Evolutionary conservation across 495 filamentous ascomycete genomes (phyloP).

Genomic region (Cetradonia linearis): DNA sequence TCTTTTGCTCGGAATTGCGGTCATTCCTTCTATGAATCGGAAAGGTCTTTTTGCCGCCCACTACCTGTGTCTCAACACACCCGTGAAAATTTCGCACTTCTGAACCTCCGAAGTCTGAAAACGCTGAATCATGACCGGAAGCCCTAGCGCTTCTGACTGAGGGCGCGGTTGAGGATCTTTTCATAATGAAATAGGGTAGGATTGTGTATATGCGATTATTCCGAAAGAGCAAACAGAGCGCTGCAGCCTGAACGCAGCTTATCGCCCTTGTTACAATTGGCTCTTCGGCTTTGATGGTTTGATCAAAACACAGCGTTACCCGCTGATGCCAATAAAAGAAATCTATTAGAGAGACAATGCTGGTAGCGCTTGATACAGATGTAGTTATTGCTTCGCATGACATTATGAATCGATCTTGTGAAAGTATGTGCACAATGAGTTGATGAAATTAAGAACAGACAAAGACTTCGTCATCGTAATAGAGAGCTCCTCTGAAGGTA

Average conservation of each 20-base stretch:
- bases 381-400: not conserved
- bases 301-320: not conserved
- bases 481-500: not conserved
- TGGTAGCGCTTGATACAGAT: not conserved
- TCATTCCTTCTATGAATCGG: not conserved
- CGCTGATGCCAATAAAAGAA: not conserved
- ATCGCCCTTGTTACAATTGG: not conserved
- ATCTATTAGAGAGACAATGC: not conserved
- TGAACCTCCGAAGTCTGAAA: not conserved
- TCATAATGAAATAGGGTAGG: not conserved
- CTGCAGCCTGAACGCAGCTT: not conserved
- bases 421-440: not conserved
- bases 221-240: not conserved
- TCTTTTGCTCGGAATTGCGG: not conserved
- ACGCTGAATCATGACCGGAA: not conserved
- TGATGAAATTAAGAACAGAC: not conserved
- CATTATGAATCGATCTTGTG: not conserved
- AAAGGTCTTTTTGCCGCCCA: not conserved
- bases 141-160: not conserved
- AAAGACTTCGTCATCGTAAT: not conserved
- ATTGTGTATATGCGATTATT: not conserved
- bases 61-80: not conserved
- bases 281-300: not conserved
- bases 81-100: not conserved
- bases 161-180: not conserved